Evolutionary conservation across 139 green algal genomes (phyloP), one percentile per base, ranked within the genome.

Genomic region (Asterochloris sp.): DNA sequence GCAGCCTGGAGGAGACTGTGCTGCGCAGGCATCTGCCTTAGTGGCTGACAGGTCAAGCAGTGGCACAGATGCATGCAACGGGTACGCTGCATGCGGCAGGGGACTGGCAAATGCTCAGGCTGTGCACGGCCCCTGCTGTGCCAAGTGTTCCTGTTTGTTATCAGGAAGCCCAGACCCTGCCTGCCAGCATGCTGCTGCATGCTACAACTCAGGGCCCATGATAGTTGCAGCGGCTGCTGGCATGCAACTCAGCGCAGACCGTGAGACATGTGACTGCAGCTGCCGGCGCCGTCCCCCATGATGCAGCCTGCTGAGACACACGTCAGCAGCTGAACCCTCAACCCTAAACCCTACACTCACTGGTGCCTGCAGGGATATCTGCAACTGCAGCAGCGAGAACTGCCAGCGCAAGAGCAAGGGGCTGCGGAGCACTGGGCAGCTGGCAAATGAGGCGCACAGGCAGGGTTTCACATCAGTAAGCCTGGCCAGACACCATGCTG

Each of bases 301-400:
- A 24, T 69, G 63, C 63, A 69, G 16, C 14, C 69, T 19, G 71
- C n/a, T 47, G 23, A 24, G 14, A 76, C n/a, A 19, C 23, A 60
- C 14, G 1, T 76, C 19, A 68, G 26, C 26, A 19, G 15, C 17
- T 6, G 23, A 69, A 21, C 66, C 73, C 74, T 69, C 62, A 84
- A 47, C 0, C 73, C 74, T 69, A 63, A 84, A 47, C 0, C 16
- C 11, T 63, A 85, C 28, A 17, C 28, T 14, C 79, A 84, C 61
- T 93, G 90, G 89, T 74, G 85, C 73, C 29, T 93, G 90, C 84
- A 83, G 87, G n/a, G 82, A 91, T 74, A 88, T 94, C 77, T 94
- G 91, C 87, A 94, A 94, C 85, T 94, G 91, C 85, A 92, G 87
- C 16, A 81, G 85, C 47, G 74, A 16, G 13, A 92, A 86, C 80